phyloP scores from a whole-genome alignment of 495 filamentous ascomycete genomes.

The Articulospora tetracladia region DNA sequence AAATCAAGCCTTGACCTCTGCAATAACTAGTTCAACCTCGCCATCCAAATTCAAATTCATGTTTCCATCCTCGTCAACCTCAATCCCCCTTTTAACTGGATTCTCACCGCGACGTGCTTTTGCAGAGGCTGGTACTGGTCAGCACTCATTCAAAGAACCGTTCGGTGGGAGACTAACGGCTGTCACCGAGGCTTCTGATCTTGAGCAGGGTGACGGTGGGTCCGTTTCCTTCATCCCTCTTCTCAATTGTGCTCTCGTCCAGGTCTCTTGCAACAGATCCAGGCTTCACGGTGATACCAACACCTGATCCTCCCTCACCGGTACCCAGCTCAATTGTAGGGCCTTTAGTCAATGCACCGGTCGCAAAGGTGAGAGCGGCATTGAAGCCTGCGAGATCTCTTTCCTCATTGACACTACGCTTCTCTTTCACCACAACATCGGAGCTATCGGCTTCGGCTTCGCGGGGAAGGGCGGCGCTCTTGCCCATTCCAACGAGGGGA shows the following conservation, averaged over 20 bases:
- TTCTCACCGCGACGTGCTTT: neutral
- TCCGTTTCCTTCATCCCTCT: neutral
- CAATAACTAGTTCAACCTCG: neutral
- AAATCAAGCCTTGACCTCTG: neutral
- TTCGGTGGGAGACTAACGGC: neutral
- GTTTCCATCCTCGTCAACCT: neutral
- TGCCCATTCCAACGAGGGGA: conserved; percentile 7
- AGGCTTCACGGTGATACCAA: conserved; percentile 43
- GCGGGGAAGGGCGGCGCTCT: neutral
- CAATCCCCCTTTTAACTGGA: neutral
- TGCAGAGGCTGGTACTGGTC: neutral
- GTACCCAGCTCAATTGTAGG: conserved; percentile 45
- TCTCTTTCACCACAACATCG: neutral
- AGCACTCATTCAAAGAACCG: neutral
- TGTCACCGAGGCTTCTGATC: neutral
- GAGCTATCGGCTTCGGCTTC: conserved; percentile 1
- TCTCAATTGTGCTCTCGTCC: neutral
- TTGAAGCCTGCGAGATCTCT: conserved; percentile 44
- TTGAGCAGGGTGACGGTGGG: conserved; percentile 2
- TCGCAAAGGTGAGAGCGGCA: conserved; percentile 41
- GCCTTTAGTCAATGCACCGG: conserved; percentile 40
- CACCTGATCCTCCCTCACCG: conserved; percentile 41
- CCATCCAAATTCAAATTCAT: conserved; percentile 4
- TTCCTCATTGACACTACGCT: conserved; percentile 18
- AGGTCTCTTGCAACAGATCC: neutral